These are phyloP conservation scores for Coprinopsis marcescibilis DNA, from an alignment of 768 basidiomycete genomes.

Conservation along the genomic window DNA sequence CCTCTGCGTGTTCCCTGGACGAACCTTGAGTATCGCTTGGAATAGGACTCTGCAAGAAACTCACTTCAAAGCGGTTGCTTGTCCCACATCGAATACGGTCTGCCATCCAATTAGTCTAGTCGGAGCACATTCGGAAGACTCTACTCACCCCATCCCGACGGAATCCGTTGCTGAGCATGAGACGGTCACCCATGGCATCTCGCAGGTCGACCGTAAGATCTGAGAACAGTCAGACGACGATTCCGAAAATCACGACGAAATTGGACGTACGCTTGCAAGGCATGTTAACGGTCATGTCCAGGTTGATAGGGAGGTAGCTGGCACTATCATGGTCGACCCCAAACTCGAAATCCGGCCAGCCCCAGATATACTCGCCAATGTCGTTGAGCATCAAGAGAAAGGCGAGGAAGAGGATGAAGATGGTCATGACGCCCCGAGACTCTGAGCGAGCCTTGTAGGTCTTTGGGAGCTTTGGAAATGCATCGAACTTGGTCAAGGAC, in stretches of 20 bases:
- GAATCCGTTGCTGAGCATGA: conserved; percentile 75
- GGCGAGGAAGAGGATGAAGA: conserved; percentile 62
- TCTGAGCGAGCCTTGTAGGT: conserved; percentile 78
- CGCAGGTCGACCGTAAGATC: conserved; percentile 84
- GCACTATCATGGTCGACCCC: conserved; percentile 64
- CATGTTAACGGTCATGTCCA: conserved; percentile 91
- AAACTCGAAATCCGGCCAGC: conserved; percentile 89
- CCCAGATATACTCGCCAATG: conserved; percentile 86
- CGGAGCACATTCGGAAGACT: not conserved
- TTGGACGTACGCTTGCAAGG: conserved; percentile 78
- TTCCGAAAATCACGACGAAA: not conserved
- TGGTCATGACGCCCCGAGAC: conserved; percentile 75
- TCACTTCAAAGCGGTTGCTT: conserved; percentile 68
- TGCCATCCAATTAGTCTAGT: conserved; percentile 18
- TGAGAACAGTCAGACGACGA: conserved; percentile 25
- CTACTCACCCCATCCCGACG: conserved; percentile 74
- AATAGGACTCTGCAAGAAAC: conserved; percentile 10
- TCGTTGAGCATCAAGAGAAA: conserved; percentile 82
- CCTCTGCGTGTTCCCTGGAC: conserved; percentile 54
- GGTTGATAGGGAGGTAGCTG: conserved; percentile 75
- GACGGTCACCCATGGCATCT: conserved; percentile 89
- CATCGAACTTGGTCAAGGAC: conserved; percentile 73
- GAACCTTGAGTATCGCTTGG: conserved; percentile 1
- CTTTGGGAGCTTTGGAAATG: conserved; percentile 79
- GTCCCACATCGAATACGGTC: conserved; percentile 77